Evolutionary conservation across 495 filamentous ascomycete species (phyloP).

Genomic region (Penicillium steckii): DNA sequence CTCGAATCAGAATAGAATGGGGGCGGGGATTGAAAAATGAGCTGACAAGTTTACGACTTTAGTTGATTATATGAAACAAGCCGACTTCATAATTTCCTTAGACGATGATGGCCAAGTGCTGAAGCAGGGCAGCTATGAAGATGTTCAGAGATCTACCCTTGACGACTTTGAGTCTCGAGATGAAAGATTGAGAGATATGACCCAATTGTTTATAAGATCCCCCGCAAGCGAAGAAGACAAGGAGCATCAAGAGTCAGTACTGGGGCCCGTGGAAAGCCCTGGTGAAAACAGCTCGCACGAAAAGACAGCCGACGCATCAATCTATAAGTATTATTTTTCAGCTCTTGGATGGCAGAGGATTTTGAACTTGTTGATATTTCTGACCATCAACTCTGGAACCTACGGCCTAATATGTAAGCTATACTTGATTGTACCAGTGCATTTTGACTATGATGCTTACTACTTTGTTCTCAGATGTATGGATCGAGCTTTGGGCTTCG

Average conservation of each 20-base stretch:
- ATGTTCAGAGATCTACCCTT: slow-evolving; percentile 1
- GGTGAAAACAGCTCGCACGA: background rate
- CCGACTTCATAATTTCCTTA: slow-evolving; percentile 16
- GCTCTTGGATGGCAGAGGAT: slow-evolving; percentile 12
- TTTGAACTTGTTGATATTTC: slow-evolving; percentile 3
- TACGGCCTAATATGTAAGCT: slow-evolving; percentile 11
- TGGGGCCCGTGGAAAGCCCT: background rate
- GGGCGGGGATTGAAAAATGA: too few relatives aligned
- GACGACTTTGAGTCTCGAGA: slow-evolving; percentile 1
- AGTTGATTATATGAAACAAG: slow-evolving; percentile 5
- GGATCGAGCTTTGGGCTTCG: slow-evolving; percentile 21
- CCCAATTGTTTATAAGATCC: too few relatives aligned
- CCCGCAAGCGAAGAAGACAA: background rate
- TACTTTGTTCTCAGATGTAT: slow-evolving; percentile 12
- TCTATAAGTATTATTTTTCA: slow-evolving; percentile 23
- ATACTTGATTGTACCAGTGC: background rate
- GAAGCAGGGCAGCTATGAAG: slow-evolving; percentile 12
- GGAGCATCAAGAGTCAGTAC: background rate
- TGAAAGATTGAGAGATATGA: too few relatives aligned
- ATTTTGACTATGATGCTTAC: background rate
- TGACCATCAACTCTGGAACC: slow-evolving; percentile 4
- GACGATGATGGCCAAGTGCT: slow-evolving; percentile 9
- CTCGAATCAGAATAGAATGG: too few relatives aligned
- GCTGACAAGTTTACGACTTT: background rate
- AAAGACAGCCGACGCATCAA: slow-evolving; percentile 8